Percentiles rank a stretch among this genome's conserved stretches.
Evolutionary conservation across 805 yeast species (phyloP).

Genomic region (Candida sakaeoensis): DNA sequence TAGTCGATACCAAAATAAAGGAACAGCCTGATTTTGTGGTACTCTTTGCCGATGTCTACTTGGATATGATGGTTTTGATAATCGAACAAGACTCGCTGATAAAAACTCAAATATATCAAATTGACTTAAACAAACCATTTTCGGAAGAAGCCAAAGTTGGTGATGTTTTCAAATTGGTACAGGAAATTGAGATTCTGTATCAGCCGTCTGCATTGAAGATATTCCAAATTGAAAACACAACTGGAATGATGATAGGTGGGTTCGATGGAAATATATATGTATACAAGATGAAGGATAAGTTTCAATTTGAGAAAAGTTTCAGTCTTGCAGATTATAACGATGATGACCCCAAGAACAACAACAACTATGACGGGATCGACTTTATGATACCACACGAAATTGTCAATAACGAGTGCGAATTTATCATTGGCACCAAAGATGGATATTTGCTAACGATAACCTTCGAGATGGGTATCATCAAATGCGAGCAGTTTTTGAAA

Average conservation of each 20-base stretch:
- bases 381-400: slow-evolving; percentile 22
- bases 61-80: slow-evolving; percentile 13
- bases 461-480: slow-evolving; percentile 6
- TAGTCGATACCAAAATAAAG: slow-evolving; percentile 12
- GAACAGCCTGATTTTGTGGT: slow-evolving; percentile 11
- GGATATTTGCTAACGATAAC: slow-evolving; percentile 25
- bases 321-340: not conserved
- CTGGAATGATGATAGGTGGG: slow-evolving; percentile 14
- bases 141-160: not conserved
- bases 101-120: not conserved
- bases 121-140: not conserved
- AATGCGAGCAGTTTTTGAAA: slow-evolving; percentile 16
- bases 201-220: slow-evolving; percentile 16
- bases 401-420: not conserved
- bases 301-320: not conserved
- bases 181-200: not conserved
- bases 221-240: not conserved
- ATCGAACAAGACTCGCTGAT: slow-evolving; percentile 11
- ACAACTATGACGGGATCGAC: not conserved
- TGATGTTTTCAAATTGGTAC: not conserved
- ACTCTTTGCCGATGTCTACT: slow-evolving; percentile 11
- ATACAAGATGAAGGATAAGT: not conserved
- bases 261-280: slow-evolving; percentile 16
- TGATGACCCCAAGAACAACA: not conserved
- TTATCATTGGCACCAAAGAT: slow-evolving; percentile 30